These are phyloP conservation scores for Cladosporium sp. DNA, from an alignment of 2,329 filamentous ascomycete genomes.

Conservation along the genomic window DNA sequence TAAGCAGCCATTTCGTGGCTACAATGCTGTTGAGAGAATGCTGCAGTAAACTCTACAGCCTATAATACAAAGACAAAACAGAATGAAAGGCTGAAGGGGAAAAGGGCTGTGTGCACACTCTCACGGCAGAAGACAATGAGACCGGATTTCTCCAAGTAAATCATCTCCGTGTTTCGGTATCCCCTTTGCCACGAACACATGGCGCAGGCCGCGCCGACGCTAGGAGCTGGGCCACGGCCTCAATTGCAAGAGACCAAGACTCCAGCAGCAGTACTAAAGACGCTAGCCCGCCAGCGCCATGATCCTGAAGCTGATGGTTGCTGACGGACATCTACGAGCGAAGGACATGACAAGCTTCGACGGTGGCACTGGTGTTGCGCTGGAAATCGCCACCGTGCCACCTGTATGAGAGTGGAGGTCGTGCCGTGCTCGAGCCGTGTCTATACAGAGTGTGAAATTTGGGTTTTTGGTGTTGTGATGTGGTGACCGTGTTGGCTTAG, in stretches of 20 bases:
- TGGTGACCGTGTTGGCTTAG: background rate
- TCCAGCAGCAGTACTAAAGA: background rate
- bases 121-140: background rate
- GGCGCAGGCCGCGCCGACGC: conserved; percentile 10
- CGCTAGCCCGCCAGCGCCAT: conserved; percentile 6
- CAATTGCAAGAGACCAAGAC: conserved; percentile 4
- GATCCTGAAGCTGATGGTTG: background rate
- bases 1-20: background rate
- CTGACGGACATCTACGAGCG: background rate
- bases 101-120: background rate
- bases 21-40: background rate
- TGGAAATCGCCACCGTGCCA: background rate
- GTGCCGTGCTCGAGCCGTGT: background rate
- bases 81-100: background rate
- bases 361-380: background rate
- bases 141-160: background rate
- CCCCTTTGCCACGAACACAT: conserved; percentile 13
- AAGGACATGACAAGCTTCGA: background rate
- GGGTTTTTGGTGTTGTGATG: background rate
- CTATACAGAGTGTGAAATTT: background rate
- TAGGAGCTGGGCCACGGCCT: conserved; percentile 14
- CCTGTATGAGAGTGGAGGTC: background rate
- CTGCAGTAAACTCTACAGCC: background rate
- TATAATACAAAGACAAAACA: background rate
- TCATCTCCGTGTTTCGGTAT: conserved; percentile 1